Conservation (phyloP, 768 basidiomycete genomes). For the Russula emetica region DNA sequence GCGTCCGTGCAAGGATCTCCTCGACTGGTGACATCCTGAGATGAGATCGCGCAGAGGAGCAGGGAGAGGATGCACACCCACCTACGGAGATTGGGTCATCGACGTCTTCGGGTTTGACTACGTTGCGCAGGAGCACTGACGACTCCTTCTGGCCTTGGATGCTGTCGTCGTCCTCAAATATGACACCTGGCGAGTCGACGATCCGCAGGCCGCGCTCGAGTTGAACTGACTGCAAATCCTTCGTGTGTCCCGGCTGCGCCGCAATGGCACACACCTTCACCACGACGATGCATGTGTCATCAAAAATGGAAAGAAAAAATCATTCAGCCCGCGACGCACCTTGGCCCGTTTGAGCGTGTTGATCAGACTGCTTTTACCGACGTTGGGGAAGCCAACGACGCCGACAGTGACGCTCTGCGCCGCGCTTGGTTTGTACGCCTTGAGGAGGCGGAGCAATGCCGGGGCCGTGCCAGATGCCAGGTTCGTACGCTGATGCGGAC, state of each 20-base stretch:
- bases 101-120: constrained; percentile 85
- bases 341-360: constrained; percentile 87
- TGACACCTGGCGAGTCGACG: constrained; percentile 96
- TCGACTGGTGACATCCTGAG: constrained; percentile 58
- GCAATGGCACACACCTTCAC: constrained; percentile 85
- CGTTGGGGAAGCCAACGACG: constrained; percentile 95
- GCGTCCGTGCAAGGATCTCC: constrained; percentile 74
- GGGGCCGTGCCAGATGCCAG: constrained; percentile 76
- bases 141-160: constrained; percentile 43
- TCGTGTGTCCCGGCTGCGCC: constrained; percentile 91
- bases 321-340: constrained; percentile 35
- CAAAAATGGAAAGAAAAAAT: background rate
- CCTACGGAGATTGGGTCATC: constrained; percentile 88
- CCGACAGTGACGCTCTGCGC: constrained; percentile 76
- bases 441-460: constrained; percentile 72
- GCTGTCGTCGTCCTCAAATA: constrained; percentile 76
- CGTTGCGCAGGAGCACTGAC: constrained; percentile 78
- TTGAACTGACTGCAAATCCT: constrained; percentile 84
- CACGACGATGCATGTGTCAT: background rate
- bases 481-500: constrained; percentile 73
- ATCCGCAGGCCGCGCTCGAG: constrained; percentile 90
- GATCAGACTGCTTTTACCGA: constrained; percentile 92
- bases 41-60: background rate
- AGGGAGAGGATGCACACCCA: constrained; percentile 36
- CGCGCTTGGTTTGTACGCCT: constrained; percentile 67